A percentile compares a stretch with the other conserved stretches of the same genome.
These are phyloP conservation scores for Dictyostelium discoideum DNA, from an alignment of 78 protist species.

Conservation along the genomic window DNA sequence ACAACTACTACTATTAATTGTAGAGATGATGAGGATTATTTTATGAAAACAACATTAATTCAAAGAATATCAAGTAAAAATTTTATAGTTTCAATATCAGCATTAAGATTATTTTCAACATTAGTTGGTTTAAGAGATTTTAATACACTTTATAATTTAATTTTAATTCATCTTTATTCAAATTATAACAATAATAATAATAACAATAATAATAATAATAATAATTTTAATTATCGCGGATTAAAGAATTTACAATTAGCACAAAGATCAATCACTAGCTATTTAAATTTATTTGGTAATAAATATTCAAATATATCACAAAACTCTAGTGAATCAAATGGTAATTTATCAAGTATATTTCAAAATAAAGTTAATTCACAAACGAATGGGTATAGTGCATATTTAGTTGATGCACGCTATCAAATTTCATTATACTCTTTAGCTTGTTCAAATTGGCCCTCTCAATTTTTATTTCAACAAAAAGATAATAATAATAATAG, in stretches of 20 bases:
- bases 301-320: constrained; percentile 30
- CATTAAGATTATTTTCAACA: constrained; percentile 64
- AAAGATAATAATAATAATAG: not conserved
- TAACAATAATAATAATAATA: not conserved
- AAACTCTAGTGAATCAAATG: not conserved
- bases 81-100: constrained; percentile 39
- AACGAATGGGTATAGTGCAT: constrained; percentile 68
- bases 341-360: not conserved
- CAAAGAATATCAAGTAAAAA: constrained; percentile 52
- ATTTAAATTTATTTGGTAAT: constrained; percentile 43
- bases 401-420: constrained; percentile 69
- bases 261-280: constrained; percentile 61
- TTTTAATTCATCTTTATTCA: constrained; percentile 15
- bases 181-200: not conserved
- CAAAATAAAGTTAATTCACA: constrained; percentile 56
- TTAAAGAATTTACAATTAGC: constrained; percentile 21
- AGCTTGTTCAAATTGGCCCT: constrained; percentile 53
- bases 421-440: constrained; percentile 28
- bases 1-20: too few relatives aligned
- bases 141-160: constrained; percentile 22
- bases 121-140: constrained; percentile 53
- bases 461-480: constrained; percentile 14
- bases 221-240: constrained; percentile 20
- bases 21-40: constrained; percentile 14
- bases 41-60: constrained; percentile 38